Base-by-base conservation (phyloP, 148 eudicot genomes). In the Persicaria tinctoria region DNA sequence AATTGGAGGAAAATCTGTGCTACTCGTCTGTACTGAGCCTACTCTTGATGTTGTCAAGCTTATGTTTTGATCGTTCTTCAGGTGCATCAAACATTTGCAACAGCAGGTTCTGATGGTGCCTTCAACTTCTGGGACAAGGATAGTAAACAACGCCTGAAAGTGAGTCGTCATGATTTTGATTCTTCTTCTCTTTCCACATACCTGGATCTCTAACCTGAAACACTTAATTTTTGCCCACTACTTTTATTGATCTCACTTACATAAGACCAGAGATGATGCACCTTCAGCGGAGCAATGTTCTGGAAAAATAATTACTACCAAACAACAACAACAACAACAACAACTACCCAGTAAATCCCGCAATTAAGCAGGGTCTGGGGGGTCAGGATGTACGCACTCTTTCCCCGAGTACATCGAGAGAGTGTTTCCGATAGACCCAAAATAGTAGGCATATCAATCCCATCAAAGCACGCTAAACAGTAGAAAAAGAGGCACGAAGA, bases 71-170 rank as follows among this genome's bases (percentile, higher is more conserved):
- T 6, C 10, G 4, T 44, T 51, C 79, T 79, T 59, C 83, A 95
- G 98, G 78, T 89, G 71, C 92, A 92, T 76, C 93, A 89, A 70
- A 95, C 98, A 47, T 95, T 95, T 86, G 97, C 98, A 64, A 92
- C 98, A 68, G 87, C 96, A 13, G 98, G 98, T 71, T 95, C 98
- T 83, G 98, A 94, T 80, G 98, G 98, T 66, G 86, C 88, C 79
- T 91, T 90, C 76, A 94, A 90, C 77, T 94, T 91, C 78, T 94
- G 98, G 98, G 97, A 94, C 84, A 94, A 94, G 80, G 98, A 94
- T 79, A 94, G 98, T 79, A 94, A 94, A 85, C 98, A 94, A 80
- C 85, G 98, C 78, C 86, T 94, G 46, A 94, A 94, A 95, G 98
- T 94, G 23, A 74, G 23, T 45, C 49, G 38, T 17, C 48, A 12